Base-by-base conservation (phyloP, 768 basidiomycete genomes). In the Boletus sp. region DNA sequence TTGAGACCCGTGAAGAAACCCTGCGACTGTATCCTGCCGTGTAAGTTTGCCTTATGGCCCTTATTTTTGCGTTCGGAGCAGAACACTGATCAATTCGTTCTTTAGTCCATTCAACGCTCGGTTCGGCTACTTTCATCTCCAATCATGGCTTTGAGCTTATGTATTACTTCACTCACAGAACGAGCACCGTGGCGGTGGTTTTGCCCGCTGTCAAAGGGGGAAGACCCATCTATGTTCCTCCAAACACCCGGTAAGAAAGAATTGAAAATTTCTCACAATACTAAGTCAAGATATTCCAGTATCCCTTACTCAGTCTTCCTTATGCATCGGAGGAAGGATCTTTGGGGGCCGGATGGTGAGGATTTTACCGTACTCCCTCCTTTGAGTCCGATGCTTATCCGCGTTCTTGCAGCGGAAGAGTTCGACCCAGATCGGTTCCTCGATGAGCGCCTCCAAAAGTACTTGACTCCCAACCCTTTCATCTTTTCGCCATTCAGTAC, bases 351-450 rank as follows among this genome's bases (percentile, higher is more conserved):
- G 1, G 85, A 87, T 63, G 86, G 84, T 85, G 60, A 56, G 57
- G 3, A 24, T 2, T 15, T 6, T 11, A 29, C 30, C 5, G 2
- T 18, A 3, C 12, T 40, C 20, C 17, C 1, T 15, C n/a, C n/a
- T n/a, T 15, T 24, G 7, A 20, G 29, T 17, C 10, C 32, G 4
- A 37, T 41, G 30, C 52, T 57, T 33, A 57, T 20, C 2, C 7
- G 15, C n/a, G 18, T 45, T 47, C 17, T 24, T 18, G 9, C 47
- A 85, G 84, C 84, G n/a, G 66, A 78, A 4, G 60, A 71, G 55
- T 89, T 87, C 59, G 86, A 88, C 63, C 87, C 87, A 0, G 82
- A 86, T 57, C 77, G 86, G 1, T 88, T 86, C 76, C 66, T 89
- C 40, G 86, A 89, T 57, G 80, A 81, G 32, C 76, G 86, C 4